A percentile compares a stretch with the other conserved stretches of the same genome.
Evolutionary conservation across 768 basidiomycete species (phyloP).

Genomic region (Suillus ampliporus): DNA sequence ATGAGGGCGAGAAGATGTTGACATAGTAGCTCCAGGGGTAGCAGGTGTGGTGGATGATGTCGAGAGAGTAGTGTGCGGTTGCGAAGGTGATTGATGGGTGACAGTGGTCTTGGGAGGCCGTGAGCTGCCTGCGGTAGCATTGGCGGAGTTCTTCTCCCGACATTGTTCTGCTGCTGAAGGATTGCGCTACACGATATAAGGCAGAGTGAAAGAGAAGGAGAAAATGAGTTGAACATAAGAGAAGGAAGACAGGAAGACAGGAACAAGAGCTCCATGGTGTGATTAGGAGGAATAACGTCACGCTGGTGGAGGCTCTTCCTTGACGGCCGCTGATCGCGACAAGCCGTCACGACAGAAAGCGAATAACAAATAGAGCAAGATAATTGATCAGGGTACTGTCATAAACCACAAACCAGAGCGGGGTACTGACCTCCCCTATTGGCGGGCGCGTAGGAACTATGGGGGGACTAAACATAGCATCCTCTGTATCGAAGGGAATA

Average conservation of each 20-base stretch:
- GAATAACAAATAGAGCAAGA: background rate
- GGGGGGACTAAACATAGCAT: constrained; percentile 80
- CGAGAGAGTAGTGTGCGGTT: too few species aligned
- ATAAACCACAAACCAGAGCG: background rate
- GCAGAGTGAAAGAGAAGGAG: too few species aligned
- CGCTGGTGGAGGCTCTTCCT: constrained; percentile 27
- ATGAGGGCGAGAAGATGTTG: too few species aligned
- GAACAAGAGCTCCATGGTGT: constrained; percentile 82
- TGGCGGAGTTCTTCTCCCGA: too few species aligned
- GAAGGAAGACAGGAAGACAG: constrained; percentile 25
- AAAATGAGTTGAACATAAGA: too few species aligned
- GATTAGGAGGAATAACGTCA: constrained; percentile 70
- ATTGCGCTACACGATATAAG: too few species aligned
- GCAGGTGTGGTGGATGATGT: too few species aligned
- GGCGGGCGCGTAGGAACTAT: constrained; percentile 32
- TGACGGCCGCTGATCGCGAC: background rate
- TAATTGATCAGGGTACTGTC: background rate
- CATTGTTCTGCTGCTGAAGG: too few species aligned
- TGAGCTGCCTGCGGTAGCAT: too few species aligned
- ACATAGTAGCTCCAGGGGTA: too few species aligned
- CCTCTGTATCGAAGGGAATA: constrained; percentile 77
- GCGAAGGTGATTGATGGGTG: too few species aligned
- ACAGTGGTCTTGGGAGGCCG: background rate
- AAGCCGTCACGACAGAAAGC: background rate
- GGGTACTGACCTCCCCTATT: constrained; percentile 6